Conservation (phyloP, 2,329 filamentous ascomycete species). For the Trichoderma sp. region DNA sequence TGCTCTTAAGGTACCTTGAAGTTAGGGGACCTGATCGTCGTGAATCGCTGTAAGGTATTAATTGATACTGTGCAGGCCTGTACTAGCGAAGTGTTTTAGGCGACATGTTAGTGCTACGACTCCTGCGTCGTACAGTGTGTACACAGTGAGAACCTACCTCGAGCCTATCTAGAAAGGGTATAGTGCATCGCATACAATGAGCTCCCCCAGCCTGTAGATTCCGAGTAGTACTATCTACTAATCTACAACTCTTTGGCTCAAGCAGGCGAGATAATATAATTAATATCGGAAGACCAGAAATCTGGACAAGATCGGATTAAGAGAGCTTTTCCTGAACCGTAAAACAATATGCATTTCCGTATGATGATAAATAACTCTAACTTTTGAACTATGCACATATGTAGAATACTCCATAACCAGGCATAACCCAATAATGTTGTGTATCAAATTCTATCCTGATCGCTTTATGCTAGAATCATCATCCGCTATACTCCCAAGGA, state of each 20-base stretch:
- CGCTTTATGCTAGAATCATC: constrained; percentile 15
- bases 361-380: not conserved
- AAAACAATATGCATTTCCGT: not conserved
- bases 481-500: not conserved
- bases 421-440: not conserved
- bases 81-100: not conserved
- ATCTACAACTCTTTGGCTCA: no score
- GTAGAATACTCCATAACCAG: not conserved
- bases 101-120: not conserved
- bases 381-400: not conserved
- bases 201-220: not conserved
- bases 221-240: no score
- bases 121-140: not conserved
- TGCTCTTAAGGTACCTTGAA: not conserved
- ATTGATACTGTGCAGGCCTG: not conserved
- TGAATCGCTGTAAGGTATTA: not conserved
- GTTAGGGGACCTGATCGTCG: not conserved
- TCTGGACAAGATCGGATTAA: not conserved
- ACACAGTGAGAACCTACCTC: not conserved
- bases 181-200: not conserved
- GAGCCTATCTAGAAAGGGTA: not conserved
- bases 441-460: constrained; percentile 10
- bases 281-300: not conserved
- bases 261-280: not conserved
- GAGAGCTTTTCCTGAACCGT: not conserved